phyloP scores from a whole-genome alignment of 1,284 basidiomycete genomes.

The Sporisorium exsertum region DNA sequence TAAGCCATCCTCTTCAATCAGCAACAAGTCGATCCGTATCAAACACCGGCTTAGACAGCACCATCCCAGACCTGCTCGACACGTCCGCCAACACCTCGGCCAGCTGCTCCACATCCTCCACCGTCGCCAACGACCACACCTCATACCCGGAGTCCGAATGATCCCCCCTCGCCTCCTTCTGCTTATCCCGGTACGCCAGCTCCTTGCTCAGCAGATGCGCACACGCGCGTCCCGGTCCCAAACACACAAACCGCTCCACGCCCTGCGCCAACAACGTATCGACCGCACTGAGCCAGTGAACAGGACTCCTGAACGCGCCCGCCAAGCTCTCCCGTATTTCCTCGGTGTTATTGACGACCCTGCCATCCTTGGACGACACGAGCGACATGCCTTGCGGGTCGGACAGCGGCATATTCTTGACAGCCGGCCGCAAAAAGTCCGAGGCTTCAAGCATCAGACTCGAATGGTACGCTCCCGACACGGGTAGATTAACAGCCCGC shows the following conservation, averaged over 20 bases:
- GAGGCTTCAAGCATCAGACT: constrained; percentile 58
- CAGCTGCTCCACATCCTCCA: constrained; percentile 59
- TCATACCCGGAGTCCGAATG: constrained; percentile 42
- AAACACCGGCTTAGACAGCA: constrained; percentile 17
- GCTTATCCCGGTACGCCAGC: constrained; percentile 55
- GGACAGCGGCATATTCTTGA: constrained; percentile 59
- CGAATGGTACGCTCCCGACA: constrained; percentile 66
- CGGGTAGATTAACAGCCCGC: constrained; percentile 66
- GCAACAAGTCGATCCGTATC: constrained; percentile 32
- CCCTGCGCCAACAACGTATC: constrained; percentile 58
- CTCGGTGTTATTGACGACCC: constrained; percentile 20
- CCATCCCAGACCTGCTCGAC: constrained; percentile 17
- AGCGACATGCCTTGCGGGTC: constrained; percentile 44
- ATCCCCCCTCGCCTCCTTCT: constrained; percentile 25
- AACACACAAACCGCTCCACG: constrained; percentile 64
- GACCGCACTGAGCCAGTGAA: constrained; percentile 61
- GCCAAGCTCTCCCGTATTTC: constrained; percentile 56
- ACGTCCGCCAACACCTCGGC: constrained; percentile 39
- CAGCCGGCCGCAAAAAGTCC: constrained; percentile 47
- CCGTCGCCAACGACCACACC: constrained; percentile 62
- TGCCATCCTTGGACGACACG: constrained; percentile 58
- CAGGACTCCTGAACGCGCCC: constrained; percentile 55
- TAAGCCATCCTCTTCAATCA: constrained; percentile 7
- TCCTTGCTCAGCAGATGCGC: constrained; percentile 67
- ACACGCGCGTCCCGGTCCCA: constrained; percentile 65